Evolutionary conservation across 768 basidiomycete species (phyloP), one percentile per base, ranked within the genome.

Genomic region (Tricholoma sp.): DNA sequence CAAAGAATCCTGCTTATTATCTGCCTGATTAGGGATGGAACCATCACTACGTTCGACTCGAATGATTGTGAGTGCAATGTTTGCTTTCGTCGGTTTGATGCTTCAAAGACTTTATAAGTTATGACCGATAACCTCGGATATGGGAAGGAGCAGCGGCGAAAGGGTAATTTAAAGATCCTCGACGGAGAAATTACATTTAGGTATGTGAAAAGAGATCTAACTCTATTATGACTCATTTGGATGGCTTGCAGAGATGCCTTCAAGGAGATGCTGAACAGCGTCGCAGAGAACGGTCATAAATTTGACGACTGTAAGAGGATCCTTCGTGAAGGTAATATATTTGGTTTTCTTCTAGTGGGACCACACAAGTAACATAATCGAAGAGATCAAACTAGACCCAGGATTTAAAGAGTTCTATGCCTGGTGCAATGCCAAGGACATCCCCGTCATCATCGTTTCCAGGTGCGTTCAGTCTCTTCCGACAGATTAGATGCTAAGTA

Each of bases 381-480:
- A 29, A 94, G 92, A 92, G 66, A 93, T 96, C 72, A 79, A 79
- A 56, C 80, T 96, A 41, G 94, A 98, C 72, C 72, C 83, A 1
- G 94, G 94, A 15, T 99, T 99, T 78, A 87, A 86, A 66, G 80
- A 83, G 2, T 98, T 98, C 71, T 86, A 89, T 70, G 71, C 76
- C 15, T 98, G 88, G 84, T 95, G 92, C 73, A 88, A 89, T 65
- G 72, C 70, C 1, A 76, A 84, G 47, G 86, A 87, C 61, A 81
- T 98, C 47, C 97, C 97, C 11, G 80, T 97, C 59, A 87, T 96
- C 58, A 91, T 98, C 67, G 92, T 97, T 42, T 97, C 95, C 4
- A 93, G 90, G 91, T 90, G 60, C 20, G 57, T 9, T 12, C 33
- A 31, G 63, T 57, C 28, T 28, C 50, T 34, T 52, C 54, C 24